Conservation (phyloP, 2,329 filamentous ascomycete genomes). For the Mycocentrospora acerina region DNA sequence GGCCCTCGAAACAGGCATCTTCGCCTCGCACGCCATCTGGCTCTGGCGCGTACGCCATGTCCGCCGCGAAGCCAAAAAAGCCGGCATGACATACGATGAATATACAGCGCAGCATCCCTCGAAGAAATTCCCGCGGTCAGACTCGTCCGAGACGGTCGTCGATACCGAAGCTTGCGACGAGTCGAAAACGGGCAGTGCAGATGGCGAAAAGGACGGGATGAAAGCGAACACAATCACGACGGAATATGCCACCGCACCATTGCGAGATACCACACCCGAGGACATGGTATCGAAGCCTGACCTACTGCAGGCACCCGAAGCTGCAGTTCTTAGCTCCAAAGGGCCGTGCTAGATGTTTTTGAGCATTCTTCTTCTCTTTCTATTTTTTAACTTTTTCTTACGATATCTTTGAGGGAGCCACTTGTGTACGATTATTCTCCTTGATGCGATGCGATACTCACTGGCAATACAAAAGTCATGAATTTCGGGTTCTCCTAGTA, state of each 20-base stretch:
- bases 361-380: too few species aligned
- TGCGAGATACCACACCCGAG: background rate
- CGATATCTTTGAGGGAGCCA: too few species aligned
- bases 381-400: too few species aligned
- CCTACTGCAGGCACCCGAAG: too few species aligned
- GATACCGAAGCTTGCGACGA: constrained; percentile 26
- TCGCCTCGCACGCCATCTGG: constrained; percentile 62
- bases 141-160: constrained; percentile 26
- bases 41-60: constrained; percentile 56
- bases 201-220: background rate
- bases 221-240: background rate
- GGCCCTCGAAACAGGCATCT: constrained; percentile 61
- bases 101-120: constrained; percentile 35
- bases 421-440: too few species aligned
- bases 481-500: too few species aligned
- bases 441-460: too few species aligned
- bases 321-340: too few species aligned
- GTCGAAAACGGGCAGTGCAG: background rate
- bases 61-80: constrained; percentile 53
- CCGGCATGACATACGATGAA: constrained; percentile 59
- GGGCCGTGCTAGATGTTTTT: too few species aligned
- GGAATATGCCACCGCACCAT: background rate
- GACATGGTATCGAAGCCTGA: too few species aligned
- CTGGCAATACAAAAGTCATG: too few species aligned
- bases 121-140: constrained; percentile 23